phyloP scores from a whole-genome alignment of 345 rosid genomes.

The Eutrema yunnanense region DNA sequence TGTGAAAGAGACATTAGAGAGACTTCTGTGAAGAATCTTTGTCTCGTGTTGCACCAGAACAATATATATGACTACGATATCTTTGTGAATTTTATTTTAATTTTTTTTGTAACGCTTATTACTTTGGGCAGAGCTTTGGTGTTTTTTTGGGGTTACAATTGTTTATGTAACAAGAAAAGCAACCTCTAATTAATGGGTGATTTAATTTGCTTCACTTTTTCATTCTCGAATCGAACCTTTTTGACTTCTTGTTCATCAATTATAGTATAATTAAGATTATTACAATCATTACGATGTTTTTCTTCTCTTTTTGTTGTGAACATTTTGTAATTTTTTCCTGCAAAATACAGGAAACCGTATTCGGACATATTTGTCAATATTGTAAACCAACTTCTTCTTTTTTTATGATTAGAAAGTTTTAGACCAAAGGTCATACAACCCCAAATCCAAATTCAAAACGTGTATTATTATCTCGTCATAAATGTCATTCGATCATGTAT shows the following conservation, averaged over 20 bases:
- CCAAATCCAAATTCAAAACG: too few species aligned
- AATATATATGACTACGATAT: background rate
- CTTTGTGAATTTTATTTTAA: background rate
- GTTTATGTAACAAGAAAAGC: slow-evolving; percentile 10
- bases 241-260: slow-evolving; percentile 11
- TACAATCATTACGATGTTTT: background rate
- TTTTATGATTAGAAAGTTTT: too few species aligned
- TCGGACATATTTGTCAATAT: too few species aligned
- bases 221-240: slow-evolving; percentile 11
- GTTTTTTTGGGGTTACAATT: background rate
- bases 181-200: slow-evolving; percentile 13
- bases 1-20: slow-evolving; percentile 8
- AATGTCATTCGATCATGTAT: too few species aligned
- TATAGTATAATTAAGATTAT: background rate
- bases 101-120: slow-evolving; percentile 20
- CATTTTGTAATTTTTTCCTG: too few species aligned
- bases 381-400: too few species aligned
- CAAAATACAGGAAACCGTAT: too few species aligned
- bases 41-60: background rate
- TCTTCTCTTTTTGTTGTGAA: background rate
- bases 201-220: slow-evolving; percentile 1
- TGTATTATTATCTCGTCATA: too few species aligned
- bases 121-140: slow-evolving; percentile 3
- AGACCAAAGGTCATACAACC: too few species aligned
- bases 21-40: background rate